phyloP scores from a whole-genome alignment of 2,329 filamentous ascomycete genomes.

The Ceratocystis eucalypticola region DNA sequence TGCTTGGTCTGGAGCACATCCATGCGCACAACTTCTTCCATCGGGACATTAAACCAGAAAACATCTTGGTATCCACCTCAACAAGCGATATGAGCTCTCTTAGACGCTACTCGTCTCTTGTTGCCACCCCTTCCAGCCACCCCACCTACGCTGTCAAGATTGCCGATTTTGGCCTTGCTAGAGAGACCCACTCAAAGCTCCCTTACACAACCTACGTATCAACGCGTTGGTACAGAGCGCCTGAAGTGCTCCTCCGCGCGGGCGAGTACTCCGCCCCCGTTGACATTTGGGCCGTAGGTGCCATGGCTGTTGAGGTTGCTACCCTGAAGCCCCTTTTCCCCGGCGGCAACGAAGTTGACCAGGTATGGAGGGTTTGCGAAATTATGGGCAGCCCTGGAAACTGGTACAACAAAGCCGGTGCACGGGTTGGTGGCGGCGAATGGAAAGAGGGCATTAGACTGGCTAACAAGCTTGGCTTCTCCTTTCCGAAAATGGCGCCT shows the following conservation, averaged over 20 bases:
- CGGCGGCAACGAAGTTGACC: conserved; percentile 94
- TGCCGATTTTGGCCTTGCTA: conserved; percentile 92
- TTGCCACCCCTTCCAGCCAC: conserved; percentile 89
- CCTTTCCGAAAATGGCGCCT: conserved; percentile 98
- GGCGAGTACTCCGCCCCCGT: conserved; percentile 96
- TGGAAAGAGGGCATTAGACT: conserved; percentile 91
- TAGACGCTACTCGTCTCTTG: conserved; percentile 79
- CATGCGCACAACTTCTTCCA: conserved; percentile 97
- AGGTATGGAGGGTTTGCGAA: conserved; percentile 97
- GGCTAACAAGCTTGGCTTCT: conserved; percentile 92
- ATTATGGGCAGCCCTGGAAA: conserved; percentile 98
- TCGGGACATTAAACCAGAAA: conserved; percentile 97
- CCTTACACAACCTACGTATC: conserved; percentile 98
- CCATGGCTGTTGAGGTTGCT: conserved; percentile 96
- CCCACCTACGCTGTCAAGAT: conserved; percentile 95
- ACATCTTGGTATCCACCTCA: conserved; percentile 87
- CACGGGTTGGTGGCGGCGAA: conserved; percentile 81
- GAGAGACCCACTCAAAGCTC: conserved; percentile 90
- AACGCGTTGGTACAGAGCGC: conserved; percentile 93
- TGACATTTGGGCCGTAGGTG: conserved; percentile 95
- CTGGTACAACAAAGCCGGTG: conserved; percentile 89
- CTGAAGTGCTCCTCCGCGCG: conserved; percentile 82
- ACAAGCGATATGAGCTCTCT: conserved; percentile 73
- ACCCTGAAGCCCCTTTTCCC: conserved; percentile 95
- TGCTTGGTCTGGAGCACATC: conserved; percentile 91